Evolutionary conservation across 2,329 filamentous ascomycete species (phyloP).

Genomic region (Acephala macrosclerotiorum): DNA sequence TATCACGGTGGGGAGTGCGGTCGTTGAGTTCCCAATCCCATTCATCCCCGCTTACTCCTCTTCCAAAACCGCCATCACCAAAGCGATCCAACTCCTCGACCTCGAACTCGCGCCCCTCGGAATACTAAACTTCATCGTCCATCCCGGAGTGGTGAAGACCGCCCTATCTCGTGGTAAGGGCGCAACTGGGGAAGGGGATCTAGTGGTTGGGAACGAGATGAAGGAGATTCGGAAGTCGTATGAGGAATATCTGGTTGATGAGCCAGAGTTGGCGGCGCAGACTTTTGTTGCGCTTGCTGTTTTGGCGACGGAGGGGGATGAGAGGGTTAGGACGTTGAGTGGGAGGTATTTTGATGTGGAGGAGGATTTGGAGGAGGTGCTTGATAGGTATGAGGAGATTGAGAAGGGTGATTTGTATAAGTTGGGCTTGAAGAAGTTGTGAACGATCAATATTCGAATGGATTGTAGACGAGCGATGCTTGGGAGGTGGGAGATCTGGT

Average conservation of each 20-base stretch:
- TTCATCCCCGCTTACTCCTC: constrained; percentile 14
- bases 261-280: constrained; percentile 12
- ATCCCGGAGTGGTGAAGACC: constrained; percentile 22
- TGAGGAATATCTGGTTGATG: constrained; percentile 13
- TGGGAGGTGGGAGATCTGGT: not conserved
- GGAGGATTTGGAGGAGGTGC: constrained; percentile 39
- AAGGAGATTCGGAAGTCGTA: not conserved
- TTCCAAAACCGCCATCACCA: constrained; percentile 23
- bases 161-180: not conserved
- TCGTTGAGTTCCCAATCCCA: constrained; percentile 15
- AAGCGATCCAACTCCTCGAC: constrained; percentile 20
- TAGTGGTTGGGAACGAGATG: constrained; percentile 10
- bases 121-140: constrained; percentile 22
- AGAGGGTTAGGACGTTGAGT: constrained; percentile 15
- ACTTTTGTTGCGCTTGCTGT: constrained; percentile 23
- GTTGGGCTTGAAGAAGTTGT: constrained; percentile 36
- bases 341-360: constrained; percentile 19
- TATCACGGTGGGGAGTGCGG: constrained; percentile 15
- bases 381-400: constrained; percentile 39
- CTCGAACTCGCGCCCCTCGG: constrained; percentile 19
- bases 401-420: constrained; percentile 24
- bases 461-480: too few species aligned
- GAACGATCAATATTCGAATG: not conserved
- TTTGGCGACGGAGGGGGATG: constrained; percentile 9
- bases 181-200: too few species aligned